Conservation (phyloP, 2,329 filamentous ascomycete species). For the Talaromyces albobiverticillius region DNA sequence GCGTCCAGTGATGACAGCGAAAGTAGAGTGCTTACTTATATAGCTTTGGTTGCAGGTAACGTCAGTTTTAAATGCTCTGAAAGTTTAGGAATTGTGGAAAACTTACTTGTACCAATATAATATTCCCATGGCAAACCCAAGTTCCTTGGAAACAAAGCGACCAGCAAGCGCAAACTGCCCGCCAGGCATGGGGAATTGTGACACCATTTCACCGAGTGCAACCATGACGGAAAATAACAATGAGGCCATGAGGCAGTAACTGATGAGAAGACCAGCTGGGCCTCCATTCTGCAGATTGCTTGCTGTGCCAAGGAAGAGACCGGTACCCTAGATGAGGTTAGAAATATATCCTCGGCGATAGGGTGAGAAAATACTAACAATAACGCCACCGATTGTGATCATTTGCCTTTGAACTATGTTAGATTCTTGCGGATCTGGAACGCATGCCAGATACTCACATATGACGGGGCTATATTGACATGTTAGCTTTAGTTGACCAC, state of each 20-base stretch:
- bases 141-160: conserved; percentile 41
- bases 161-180: conserved; percentile 44
- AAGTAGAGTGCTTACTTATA: not conserved
- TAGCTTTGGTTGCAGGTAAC: not conserved
- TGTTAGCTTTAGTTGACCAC: not conserved
- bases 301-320: conserved; percentile 55
- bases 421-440: not conserved
- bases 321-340: conserved; percentile 40
- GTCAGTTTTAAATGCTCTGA: not conserved
- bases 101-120: conserved; percentile 50
- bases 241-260: conserved; percentile 49
- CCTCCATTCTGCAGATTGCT: conserved; percentile 51
- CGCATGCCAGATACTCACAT: conserved; percentile 4
- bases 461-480: not conserved
- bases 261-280: conserved; percentile 51
- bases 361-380: conserved; percentile 6
- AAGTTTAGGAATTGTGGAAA: conserved; percentile 35
- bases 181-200: conserved; percentile 43
- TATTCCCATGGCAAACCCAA: conserved; percentile 43
- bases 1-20: too few relatives aligned
- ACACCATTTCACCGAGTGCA: conserved; percentile 39
- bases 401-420: conserved; percentile 15
- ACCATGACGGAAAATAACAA: conserved; percentile 31
- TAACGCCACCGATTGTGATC: conserved; percentile 19
- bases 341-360: not conserved